These are phyloP conservation scores for Cytospora chrysosperma DNA, from an alignment of 2,329 filamentous ascomycete species.

Conservation along the genomic window DNA sequence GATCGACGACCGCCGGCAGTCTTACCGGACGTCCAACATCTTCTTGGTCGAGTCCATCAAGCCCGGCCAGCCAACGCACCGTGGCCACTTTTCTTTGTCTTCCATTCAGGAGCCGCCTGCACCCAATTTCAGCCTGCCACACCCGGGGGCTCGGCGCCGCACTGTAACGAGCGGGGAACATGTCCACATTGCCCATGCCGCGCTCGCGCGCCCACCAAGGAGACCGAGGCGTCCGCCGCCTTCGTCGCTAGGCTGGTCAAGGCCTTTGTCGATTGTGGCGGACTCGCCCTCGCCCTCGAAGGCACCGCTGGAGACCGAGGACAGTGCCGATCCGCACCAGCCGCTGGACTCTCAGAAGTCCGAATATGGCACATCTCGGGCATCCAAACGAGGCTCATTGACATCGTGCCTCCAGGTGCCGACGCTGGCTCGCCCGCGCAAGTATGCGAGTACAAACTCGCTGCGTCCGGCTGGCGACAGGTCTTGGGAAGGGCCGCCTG, in stretches of 20 bases:
- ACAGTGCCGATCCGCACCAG: conserved; percentile 12
- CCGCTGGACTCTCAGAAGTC: conserved; percentile 24
- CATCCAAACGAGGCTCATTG: conserved; percentile 12
- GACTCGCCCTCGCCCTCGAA: conserved; percentile 50
- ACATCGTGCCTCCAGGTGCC: conserved; percentile 17
- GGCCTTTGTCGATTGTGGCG: conserved; percentile 54
- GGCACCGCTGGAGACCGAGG: conserved; percentile 20
- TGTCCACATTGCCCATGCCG: conserved; percentile 2
- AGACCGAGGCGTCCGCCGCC: conserved; percentile 41
- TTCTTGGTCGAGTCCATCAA: conserved; percentile 42
- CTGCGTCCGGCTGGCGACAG: conserved; percentile 30
- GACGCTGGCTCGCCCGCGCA: conserved; percentile 30
- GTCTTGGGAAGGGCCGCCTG: conserved; percentile 5
- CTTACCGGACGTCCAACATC: conserved; percentile 47
- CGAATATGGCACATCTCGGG: conserved; percentile 12
- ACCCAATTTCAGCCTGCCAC: conserved; percentile 55
- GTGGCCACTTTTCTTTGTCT: conserved; percentile 18
- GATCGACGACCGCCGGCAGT: conserved; percentile 51
- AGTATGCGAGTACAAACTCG: conserved; percentile 34
- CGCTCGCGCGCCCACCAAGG: conserved; percentile 25
- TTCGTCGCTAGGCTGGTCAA: conserved; percentile 46
- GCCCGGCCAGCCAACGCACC: conserved; percentile 22
- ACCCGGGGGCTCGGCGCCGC: conserved; percentile 33
- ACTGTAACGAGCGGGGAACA: conserved; percentile 21
- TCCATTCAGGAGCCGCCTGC: conserved; percentile 41